A percentile compares a stretch with the other conserved stretches of the same genome.
Evolutionary conservation across 106 monocot species (phyloP).

Genomic region (Ottelia alismoides): DNA sequence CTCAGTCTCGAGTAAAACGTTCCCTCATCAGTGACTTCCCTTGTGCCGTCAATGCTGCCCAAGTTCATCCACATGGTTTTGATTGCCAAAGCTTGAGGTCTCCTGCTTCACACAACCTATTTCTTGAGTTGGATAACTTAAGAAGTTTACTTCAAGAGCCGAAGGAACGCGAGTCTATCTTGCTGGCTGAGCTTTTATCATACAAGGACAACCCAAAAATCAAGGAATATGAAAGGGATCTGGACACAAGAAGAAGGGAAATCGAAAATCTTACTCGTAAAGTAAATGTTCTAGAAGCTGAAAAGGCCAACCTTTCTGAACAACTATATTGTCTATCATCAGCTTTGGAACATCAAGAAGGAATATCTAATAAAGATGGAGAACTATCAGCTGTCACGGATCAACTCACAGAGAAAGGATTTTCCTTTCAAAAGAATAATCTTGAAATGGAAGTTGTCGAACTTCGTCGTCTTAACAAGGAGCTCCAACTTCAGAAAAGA

Average conservation of each 20-base stretch:
- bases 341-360: constrained; percentile 26
- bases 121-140: constrained; percentile 73
- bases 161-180: constrained; percentile 50
- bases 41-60: constrained; percentile 39
- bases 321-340: constrained; percentile 43
- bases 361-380: not conserved
- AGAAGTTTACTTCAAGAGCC: constrained; percentile 59
- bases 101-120: constrained; percentile 66
- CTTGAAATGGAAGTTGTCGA: constrained; percentile 75
- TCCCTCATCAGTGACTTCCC: constrained; percentile 74
- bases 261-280: constrained; percentile 32
- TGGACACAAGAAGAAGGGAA: constrained; percentile 43
- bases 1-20: constrained; percentile 67
- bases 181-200: constrained; percentile 37
- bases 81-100: constrained; percentile 47
- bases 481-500: constrained; percentile 83
- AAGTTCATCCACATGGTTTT: constrained; percentile 74
- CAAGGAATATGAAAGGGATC: constrained; percentile 47
- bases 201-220: constrained; percentile 42
- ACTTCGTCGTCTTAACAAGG: constrained; percentile 74
- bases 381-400: not conserved
- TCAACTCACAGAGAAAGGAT: constrained; percentile 6
- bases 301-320: constrained; percentile 40
- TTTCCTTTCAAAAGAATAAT: constrained; percentile 29
- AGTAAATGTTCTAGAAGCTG: constrained; percentile 41